Evolutionary conservation across 768 basidiomycete genomes (phyloP), one percentile per base, ranked within the genome.

Genomic region (Tylopilus sp.): DNA sequence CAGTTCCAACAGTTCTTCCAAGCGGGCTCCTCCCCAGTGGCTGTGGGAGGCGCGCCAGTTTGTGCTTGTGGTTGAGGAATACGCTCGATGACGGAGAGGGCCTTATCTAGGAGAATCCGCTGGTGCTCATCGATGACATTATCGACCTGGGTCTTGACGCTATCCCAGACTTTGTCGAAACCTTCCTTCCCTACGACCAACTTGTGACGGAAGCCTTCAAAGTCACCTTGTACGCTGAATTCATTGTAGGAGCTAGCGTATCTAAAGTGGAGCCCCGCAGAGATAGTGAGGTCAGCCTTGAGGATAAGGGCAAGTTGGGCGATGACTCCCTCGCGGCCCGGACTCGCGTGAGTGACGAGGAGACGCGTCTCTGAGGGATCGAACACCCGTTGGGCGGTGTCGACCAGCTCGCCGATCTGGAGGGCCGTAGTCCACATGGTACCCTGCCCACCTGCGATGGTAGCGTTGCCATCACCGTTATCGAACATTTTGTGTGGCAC

Each of bases 1-100:
- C 96, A 97, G 68, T 97, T 93, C 96, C 96, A 98, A 68, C 92
- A 93, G 68, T 97, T 98, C 72, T 98, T 99, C 97, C 97, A 99
- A 0, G 91, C 86, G 4, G 87, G 85, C 62, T 98, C 94, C 68
- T 99, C 96, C 3, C 81, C 79, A 3, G 80, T 76, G 10, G 78
- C 75, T 1, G 79, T 75, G 9, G 79, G 76, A 0, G 75, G 77
- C 6, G 66, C 58, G 19, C 68, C 70, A 4, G 61, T 64, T 17
- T 70, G 67, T 30, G 70, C 69, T 26, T 79, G 76, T 0, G 76
- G 59, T 6, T 78, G 73, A 2, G 95, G 95, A 7, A 97, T 72
- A 42, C 91, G 83, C 61, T 90, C 87, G 30, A 92, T 77, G 30
- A 97, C 92, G 13, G 81, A 82, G 41, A 98, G 74, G 1, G 91